Evolutionary conservation across 495 filamentous ascomycete genomes (phyloP), one percentile per base, ranked within the genome.

Genomic region (Aspergillus sclerotiicarbonarius): DNA sequence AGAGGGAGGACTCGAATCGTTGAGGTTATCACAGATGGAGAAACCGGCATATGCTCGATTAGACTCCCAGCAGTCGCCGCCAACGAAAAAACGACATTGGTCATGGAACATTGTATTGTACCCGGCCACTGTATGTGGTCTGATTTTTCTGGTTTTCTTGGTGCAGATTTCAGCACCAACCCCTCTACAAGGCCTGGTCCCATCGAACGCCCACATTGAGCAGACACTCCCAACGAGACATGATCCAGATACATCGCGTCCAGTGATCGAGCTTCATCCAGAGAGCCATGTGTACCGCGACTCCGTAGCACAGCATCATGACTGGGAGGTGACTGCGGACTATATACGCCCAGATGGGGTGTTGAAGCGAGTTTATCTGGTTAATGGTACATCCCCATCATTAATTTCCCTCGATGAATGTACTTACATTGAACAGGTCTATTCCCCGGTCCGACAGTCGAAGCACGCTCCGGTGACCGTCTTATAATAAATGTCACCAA

Each of bases 401-500:
- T 43, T 45, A 53, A 56, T 20, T 15, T 43, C n/a, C 35, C 30
- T 18, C 44, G 10, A 50, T 16, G n/a, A 37, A 51, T 46, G 20
- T 33, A 43, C 53, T 16, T 21, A 21, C 54, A 13, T 9, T 10
- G n/a, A 15, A 41, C 13, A 76, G 74, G 59, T 47, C 37, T 70
- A 0, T 76, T 77, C 49, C 74, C 74, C 3, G 71, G 74, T 19
- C 74, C 74, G 13, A 72, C 68, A 9, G 54, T 77, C 10, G 74
- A 77, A 54, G 70, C 67, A 32, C 71, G 72, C 37, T 71, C 72
- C 0, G 89, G 89, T 46, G 90, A 93, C 71, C 80, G 76, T 8
- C 61, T 95, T 33, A 70, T 92, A 33, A 81, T 93, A 54, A 84
- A 85, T 44, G 81, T 90, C 47, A 72, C 82, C 47, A 95, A 93